Conservation (phyloP, 148 eudicot genomes). For the Diospyros lotus region DNA sequence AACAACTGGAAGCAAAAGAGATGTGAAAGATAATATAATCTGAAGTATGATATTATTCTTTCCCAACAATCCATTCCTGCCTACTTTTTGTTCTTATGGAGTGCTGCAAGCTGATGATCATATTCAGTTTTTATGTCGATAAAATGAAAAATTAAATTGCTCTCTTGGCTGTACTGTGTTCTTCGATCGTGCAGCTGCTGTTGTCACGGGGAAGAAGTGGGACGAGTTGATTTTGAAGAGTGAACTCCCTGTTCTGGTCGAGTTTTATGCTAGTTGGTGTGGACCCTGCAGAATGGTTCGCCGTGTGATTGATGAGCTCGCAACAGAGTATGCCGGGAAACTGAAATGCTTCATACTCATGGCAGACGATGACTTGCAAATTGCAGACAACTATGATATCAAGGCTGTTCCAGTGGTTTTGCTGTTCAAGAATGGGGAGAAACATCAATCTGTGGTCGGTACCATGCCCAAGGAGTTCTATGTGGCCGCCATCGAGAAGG, state of each 20-base stretch:
- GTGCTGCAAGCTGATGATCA: not conserved
- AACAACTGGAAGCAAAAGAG: too few relatives aligned
- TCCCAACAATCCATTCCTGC: not conserved
- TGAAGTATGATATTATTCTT: not conserved
- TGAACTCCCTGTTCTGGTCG: slow-evolving; percentile 71
- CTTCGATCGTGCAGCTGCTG: slow-evolving; percentile 46
- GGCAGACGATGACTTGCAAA: slow-evolving; percentile 48
- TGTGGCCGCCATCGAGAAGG: slow-evolving; percentile 70
- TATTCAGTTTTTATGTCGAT: not conserved
- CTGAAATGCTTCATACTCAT: slow-evolving; percentile 60
- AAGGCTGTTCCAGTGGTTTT: slow-evolving; percentile 96
- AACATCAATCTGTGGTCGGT: slow-evolving; percentile 52
- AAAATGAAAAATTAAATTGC: not conserved
- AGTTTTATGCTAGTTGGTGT: slow-evolving; percentile 93
- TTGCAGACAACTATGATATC: slow-evolving; percentile 69
- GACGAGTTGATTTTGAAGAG: slow-evolving; percentile 60
- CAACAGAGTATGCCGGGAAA: slow-evolving; percentile 61
- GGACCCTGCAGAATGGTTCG: slow-evolving; percentile 99
- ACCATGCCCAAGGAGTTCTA: slow-evolving; percentile 98
- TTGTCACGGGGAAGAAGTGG: slow-evolving; percentile 73
- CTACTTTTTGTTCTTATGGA: not conserved
- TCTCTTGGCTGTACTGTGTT: not conserved
- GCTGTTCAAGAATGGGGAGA: slow-evolving; percentile 83
- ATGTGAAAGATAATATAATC: not conserved
- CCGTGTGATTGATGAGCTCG: slow-evolving; percentile 87